Evolutionary conservation across 441 rosid genomes (phyloP).

Genomic region (Breynia disticha): DNA sequence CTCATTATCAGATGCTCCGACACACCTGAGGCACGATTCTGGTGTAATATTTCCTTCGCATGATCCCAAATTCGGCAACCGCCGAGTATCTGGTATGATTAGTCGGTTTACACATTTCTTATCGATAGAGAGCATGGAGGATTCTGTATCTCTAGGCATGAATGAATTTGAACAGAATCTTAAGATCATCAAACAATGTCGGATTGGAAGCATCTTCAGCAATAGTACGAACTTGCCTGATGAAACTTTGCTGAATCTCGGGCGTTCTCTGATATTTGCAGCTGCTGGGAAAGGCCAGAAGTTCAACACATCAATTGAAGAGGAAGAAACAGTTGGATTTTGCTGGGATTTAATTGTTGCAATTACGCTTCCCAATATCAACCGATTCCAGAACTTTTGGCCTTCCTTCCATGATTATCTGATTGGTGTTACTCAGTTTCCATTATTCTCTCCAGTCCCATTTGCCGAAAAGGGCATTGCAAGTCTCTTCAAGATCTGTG

Average conservation of each 20-base stretch:
- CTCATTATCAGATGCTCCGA: slow-evolving; percentile 21
- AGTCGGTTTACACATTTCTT: slow-evolving; percentile 64
- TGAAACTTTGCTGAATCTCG: slow-evolving; percentile 51
- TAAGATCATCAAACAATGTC: slow-evolving; percentile 71
- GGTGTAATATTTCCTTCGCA: slow-evolving; percentile 24
- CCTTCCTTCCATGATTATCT: slow-evolving; percentile 58
- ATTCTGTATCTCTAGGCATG: slow-evolving; percentile 61
- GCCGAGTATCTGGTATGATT: slow-evolving; percentile 32
- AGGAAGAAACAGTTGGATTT: slow-evolving; percentile 69
- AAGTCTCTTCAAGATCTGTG: slow-evolving; percentile 57
- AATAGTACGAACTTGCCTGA: slow-evolving; percentile 43
- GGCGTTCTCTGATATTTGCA: slow-evolving; percentile 65
- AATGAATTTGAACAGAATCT: slow-evolving; percentile 78
- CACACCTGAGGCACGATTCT: slow-evolving; percentile 26
- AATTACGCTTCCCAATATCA: slow-evolving; percentile 39
- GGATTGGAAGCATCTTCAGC: slow-evolving; percentile 60
- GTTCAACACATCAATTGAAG: slow-evolving; percentile 76
- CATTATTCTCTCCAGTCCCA: slow-evolving; percentile 67
- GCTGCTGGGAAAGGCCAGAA: slow-evolving; percentile 92
- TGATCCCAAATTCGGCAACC: slow-evolving; percentile 30
- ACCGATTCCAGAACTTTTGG: slow-evolving; percentile 56
- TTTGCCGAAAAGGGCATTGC: slow-evolving; percentile 72
- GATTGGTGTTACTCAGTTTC: slow-evolving; percentile 54
- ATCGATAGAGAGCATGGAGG: slow-evolving; percentile 61
- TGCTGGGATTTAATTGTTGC: slow-evolving; percentile 67